Percentiles rank a stretch among this genome's conserved stretches.
phyloP scores from a whole-genome alignment of 495 filamentous ascomycete species.

The Aspergillus steynii region DNA sequence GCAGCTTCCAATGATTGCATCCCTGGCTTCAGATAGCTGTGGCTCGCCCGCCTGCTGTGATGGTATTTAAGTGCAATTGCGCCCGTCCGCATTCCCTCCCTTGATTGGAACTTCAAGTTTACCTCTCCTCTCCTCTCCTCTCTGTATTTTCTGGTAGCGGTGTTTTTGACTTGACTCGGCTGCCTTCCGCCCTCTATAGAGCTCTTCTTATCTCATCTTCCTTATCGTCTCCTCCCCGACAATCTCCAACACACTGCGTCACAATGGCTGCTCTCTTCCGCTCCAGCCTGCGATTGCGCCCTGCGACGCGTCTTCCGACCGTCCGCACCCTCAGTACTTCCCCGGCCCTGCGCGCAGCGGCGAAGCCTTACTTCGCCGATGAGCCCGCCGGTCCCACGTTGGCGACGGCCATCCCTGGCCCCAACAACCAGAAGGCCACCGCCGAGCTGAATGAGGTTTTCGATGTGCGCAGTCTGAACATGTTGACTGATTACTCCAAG shows the following conservation, averaged over 20 bases:
- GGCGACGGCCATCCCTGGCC: constrained; percentile 81
- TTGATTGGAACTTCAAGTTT: too few relatives aligned
- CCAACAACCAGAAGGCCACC: constrained; percentile 69
- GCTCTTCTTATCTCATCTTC: constrained; percentile 1
- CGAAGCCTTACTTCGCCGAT: constrained; percentile 61
- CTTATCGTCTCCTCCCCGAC: constrained; percentile 1
- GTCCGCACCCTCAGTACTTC: constrained; percentile 44
- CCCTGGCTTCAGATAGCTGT: not conserved
- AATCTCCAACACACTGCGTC: constrained; percentile 1
- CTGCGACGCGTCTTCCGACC: constrained; percentile 38
- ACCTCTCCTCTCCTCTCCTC: not conserved
- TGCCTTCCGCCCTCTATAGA: not conserved
- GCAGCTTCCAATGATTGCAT: constrained; percentile 1
- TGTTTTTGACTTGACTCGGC: not conserved
- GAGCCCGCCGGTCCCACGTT: constrained; percentile 77
- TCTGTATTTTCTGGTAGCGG: not conserved
- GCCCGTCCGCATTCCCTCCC: too few relatives aligned
- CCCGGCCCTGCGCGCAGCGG: constrained; percentile 40
- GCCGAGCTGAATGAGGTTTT: constrained; percentile 81
- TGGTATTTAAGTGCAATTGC: constrained; percentile 1
- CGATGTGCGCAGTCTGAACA: constrained; percentile 90
- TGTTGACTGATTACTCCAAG: constrained; percentile 80
- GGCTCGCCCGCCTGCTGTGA: not conserved
- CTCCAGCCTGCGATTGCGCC: constrained; percentile 41
- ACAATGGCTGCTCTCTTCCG: constrained; percentile 50